Base-by-base conservation (phyloP, 2,329 filamentous ascomycete genomes). In the Rhinocladiella similis region DNA sequence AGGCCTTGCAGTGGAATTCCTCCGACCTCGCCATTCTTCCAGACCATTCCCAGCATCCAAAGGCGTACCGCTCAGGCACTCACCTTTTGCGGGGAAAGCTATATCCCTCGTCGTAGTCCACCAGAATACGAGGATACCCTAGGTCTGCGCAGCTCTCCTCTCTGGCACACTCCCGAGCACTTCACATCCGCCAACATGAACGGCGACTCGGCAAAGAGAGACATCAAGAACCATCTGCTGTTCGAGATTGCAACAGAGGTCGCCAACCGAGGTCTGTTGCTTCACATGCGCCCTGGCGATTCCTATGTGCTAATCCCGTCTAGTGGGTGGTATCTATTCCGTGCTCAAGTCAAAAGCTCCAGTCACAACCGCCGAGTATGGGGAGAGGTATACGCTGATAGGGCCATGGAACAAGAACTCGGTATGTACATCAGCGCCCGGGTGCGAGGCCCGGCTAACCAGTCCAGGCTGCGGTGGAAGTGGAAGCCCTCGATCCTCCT, bases 271-370 rank as follows among this genome's bases (percentile, higher is more conserved):
- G 90, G 90, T 93, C 81, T 36, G 38, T 41, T n/a, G 12, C 12
- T 7, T 41, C 38, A 19, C 38, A 41, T 16, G n/a, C 14, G 38
- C 38, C 16, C 5, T 18, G 38, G 38, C 14, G 29, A 25, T 18
- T 42, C 1, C 35, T 55, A 61, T 56, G 50, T 57, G 59, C 56
- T 59, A 54, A 60, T 55, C 39, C 22, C 2, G 14, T 19, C 25
- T 65, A 95, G 94, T 99, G 60, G 94, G 94, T 70, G 94, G 94
- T 68, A 99, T 99, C 77, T 99, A 99, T 81, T 97, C 93, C 14
- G 94, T 99, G 64, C 87, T 99, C 76, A 99, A 99, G 77, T 99
- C 94, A 60, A 99, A 99, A 76, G 93, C 94, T 36, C 93, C 94
- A 49, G 94, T 97, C 60, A 97, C 94, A 42, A 97, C 93, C 1